Evolutionary conservation across 495 filamentous ascomycete genomes (phyloP), one percentile per base, ranked within the genome.

Genomic region (Annulohypoxylon nitens): DNA sequence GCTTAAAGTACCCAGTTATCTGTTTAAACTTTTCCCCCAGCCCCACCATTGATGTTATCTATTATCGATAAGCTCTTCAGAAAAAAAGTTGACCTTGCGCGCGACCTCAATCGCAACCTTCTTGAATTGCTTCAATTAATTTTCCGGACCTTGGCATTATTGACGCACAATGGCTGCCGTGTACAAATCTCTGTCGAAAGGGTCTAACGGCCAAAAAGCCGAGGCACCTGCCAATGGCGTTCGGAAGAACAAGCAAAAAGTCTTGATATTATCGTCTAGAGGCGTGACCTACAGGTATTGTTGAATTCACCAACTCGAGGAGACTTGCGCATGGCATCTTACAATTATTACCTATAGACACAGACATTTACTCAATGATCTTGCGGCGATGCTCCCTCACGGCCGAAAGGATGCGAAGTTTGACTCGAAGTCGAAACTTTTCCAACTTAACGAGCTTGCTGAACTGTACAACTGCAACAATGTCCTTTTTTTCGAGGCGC

Each of bases 401-500:
- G 89, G 89, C 41, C 89, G 94, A 75, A 97, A 97, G 83, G 96
- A 99, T 80, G 94, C 91, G 67, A 99, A 99, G 81, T 89, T 97
- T 59, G 95, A 98, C 76, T 96, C 95, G 43, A 98, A 98, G 81
- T 95, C 94, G 61, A 94, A 97, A 76, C 91, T 97, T 67, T 90
- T 93, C 80, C 90, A 97, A 76, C 88, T 99, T 7, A 98, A 98
- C 84, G 95, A 97, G 79, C 90, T 98, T 14, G 96, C 96, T 43
- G 95, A 99, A 74, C 89, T 99, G 18, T 97, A 98, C 86, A 98
- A 97, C 74, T 98, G 95, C 89, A 99, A 99, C 83, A 96, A 98
- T 81, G 90, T 98, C 59, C 87, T 97, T 69, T 99, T 97, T 83
- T 96, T 98, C 79, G 96, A 99, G 83, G 96, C 94, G 61, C 86